Evolutionary conservation across 345 rosid species (phyloP), one percentile per base, ranked within the genome.

Genomic region (Salix purpurea): DNA sequence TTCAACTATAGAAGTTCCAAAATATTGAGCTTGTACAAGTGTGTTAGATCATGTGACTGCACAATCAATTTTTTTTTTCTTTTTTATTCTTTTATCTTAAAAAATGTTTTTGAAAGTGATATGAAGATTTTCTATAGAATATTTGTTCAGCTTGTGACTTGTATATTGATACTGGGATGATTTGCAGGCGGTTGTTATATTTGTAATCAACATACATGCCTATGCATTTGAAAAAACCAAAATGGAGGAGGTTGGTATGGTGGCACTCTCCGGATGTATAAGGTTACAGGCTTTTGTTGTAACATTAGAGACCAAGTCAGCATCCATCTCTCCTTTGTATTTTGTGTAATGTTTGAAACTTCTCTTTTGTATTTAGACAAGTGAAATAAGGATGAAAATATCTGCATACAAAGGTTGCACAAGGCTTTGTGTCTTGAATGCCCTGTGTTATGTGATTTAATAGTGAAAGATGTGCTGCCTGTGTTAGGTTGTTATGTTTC

Each of bases 241-340:
- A 87, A 91, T 91, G 97, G 98, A 92, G 84, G 97, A 96, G 87
- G 88, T 96, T 52, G 91, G 93, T 48, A 88, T 96, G 97, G 97
- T 93, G 74, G 99, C 94, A 56, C 97, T 96, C 74, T 93, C 99
- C 16, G 98, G 99, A 78, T 92, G 94, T 82, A 92, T 96, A 83
- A 93, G 99, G 98, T 86, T 96, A 85, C 99, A 96, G 86, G 99
- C 98, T 54, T 93, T 93, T 74, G 98, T 96, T 75, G 93, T 96
- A 76, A 83, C 94, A 71, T 74, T 92, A 62, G 99, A 96, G 88
- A 96, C 99, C 82, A 96, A 91, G 98, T 92, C 90, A 77, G 92
- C 84, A 46, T 77, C 68, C 37, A 2, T 74, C 44, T 62, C 24
- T 44, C 56, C 42, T 28, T 14, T 52, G 7, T 60, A 19, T 74